Evolutionary conservation across 805 yeast species (phyloP), one percentile per base, ranked within the genome.

Genomic region (Cyberlindnera mississippiensis): DNA sequence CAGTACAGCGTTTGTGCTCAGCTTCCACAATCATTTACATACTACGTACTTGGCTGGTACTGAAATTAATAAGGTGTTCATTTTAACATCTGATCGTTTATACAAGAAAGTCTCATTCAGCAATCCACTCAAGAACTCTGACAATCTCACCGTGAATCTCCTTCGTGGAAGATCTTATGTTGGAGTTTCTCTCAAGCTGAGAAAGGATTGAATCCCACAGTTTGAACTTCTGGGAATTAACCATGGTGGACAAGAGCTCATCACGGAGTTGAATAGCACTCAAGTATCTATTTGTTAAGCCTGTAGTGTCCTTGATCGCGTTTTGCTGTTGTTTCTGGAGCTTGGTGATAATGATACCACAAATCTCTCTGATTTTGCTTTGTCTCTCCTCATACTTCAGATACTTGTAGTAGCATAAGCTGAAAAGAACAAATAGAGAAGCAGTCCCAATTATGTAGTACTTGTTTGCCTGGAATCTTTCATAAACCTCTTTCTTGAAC

Each of bases 81-180:
- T n/a, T n/a, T n/a, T n/a, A n/a, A n/a, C n/a, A n/a, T n/a, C n/a
- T n/a, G n/a, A n/a, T n/a, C n/a, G n/a, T n/a, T n/a, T n/a, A 20
- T 20, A 20, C 24, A 20, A 20, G 9, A 9, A 20, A 20, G 9
- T n/a, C 24, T 42, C 31, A 48, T 28, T 54, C 59, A 2, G 80
- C 78, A 28, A 80, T 72, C 96, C 96, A 89, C 57, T 87, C 88
- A 87, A 95, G 85, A 28, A 86, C 86, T 56, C 80, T 79, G 73
- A 85, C 78, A 46, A 89, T 85, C 51, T 89, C 96, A 14, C 97
- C 96, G 55, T 83, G 85, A 22, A 81, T 72, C 58, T 89, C 97
- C 42, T 77, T 63, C 41, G 82, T 71, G 29, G 76, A 71, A 14
- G 73, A 68, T 44, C 80, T 73, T 11, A 89, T 76, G 53, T 82